Conservation (phyloP, 2,329 filamentous ascomycete species). For the Karstenula rhodostoma region DNA sequence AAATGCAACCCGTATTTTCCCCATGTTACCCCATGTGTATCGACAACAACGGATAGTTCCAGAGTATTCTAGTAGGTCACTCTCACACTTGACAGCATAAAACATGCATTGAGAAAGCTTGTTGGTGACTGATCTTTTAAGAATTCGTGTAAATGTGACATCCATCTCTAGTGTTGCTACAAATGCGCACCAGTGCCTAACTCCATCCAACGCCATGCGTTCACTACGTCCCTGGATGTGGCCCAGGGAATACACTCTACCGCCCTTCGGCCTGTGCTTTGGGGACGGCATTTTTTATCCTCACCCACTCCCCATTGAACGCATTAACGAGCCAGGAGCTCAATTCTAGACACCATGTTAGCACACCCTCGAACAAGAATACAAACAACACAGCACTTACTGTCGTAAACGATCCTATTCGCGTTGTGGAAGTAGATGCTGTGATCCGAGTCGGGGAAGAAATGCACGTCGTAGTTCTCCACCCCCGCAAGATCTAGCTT, state of each 20-base stretch:
- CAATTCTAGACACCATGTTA: slow-evolving; percentile 63
- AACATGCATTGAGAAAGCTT: neutral
- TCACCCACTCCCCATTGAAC: slow-evolving; percentile 94
- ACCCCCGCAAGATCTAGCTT: slow-evolving; percentile 81
- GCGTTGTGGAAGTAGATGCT: slow-evolving; percentile 95
- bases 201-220: slow-evolving; percentile 11
- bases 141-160: neutral
- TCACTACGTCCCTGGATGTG: neutral
- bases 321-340: slow-evolving; percentile 94
- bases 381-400: slow-evolving; percentile 64
- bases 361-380: neutral
- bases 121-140: neutral
- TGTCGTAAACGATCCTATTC: slow-evolving; percentile 89
- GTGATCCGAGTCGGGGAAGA: slow-evolving; percentile 97
- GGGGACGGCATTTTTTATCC: slow-evolving; percentile 62
- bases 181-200: neutral
- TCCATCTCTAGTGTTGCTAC: neutral
- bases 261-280: slow-evolving; percentile 38
- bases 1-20: no score
- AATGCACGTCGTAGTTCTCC: slow-evolving; percentile 94
- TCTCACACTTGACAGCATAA: neutral
- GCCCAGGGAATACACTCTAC: slow-evolving; percentile 13
- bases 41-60: no score
- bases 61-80: neutral
- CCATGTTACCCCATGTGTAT: no score